phyloP scores from a whole-genome alignment of 2,329 filamentous ascomycete species.

The Teratosphaeria pseudoeucalypti region DNA sequence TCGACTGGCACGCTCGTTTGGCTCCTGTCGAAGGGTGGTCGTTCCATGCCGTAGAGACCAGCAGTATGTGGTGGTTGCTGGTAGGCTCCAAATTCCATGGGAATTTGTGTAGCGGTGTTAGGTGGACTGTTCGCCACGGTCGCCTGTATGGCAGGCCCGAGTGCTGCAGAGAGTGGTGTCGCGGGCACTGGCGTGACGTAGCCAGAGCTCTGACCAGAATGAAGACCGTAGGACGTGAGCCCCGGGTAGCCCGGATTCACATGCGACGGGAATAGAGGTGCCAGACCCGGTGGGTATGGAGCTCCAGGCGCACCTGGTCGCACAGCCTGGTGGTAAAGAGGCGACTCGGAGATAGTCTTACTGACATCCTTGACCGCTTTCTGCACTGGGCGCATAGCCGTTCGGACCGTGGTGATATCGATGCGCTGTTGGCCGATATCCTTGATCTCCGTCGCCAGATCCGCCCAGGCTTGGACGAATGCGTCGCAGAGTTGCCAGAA shows the following conservation, averaged over 20 bases:
- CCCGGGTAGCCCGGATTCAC: slow-evolving; percentile 14
- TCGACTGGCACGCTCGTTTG: neutral
- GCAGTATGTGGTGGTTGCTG: neutral
- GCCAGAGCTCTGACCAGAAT: slow-evolving; percentile 2
- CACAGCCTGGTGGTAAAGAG: slow-evolving; percentile 48
- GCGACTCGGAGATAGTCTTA: slow-evolving; percentile 57
- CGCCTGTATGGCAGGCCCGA: slow-evolving; percentile 77
- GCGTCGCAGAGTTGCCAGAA: slow-evolving; percentile 63
- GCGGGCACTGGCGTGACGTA: slow-evolving; percentile 58
- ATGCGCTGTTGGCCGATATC: slow-evolving; percentile 25
- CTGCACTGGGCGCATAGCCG: slow-evolving; percentile 69
- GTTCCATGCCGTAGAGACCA: neutral
- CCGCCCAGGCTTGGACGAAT: slow-evolving; percentile 60
- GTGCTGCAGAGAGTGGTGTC: slow-evolving; percentile 77
- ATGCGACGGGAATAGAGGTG: slow-evolving; percentile 21
- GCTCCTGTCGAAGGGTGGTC: neutral
- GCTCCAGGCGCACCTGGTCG: slow-evolving; percentile 25
- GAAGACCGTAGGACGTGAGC: neutral
- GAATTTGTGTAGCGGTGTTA: slow-evolving; percentile 6
- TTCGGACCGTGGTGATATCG: slow-evolving; percentile 54
- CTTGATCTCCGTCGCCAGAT: slow-evolving; percentile 53
- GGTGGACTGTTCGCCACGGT: slow-evolving; percentile 46
- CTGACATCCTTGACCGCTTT: slow-evolving; percentile 72
- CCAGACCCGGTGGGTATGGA: slow-evolving; percentile 11
- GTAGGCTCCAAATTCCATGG: slow-evolving; percentile 1